A percentile compares a stretch with the other conserved stretches of the same genome.
Conservation (phyloP, 805 yeast species). For the Myxozyma mucilagina region DNA sequence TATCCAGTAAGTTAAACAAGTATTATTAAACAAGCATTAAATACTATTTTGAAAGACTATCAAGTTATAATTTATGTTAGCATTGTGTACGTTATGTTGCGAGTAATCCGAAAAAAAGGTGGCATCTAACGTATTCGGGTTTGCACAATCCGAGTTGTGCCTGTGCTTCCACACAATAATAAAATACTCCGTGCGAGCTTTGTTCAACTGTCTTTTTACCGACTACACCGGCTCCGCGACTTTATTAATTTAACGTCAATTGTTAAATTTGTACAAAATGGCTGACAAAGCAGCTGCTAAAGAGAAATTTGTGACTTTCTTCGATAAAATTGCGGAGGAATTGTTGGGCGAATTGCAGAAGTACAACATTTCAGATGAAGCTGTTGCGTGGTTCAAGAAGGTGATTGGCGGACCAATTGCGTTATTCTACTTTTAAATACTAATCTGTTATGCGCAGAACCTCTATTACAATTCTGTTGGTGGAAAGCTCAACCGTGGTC, state of each 20-base stretch:
- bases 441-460: conserved; percentile 37
- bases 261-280: conserved; percentile 3
- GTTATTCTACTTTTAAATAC: not conserved
- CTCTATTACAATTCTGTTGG: conserved; percentile 90
- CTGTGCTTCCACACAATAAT: no score
- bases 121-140: not conserved
- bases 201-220: not conserved
- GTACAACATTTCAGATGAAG: conserved; percentile 84
- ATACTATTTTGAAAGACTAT: no score
- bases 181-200: not conserved
- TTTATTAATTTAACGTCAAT: not conserved
- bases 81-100: not conserved
- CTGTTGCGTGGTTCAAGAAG: conserved; percentile 78
- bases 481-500: conserved; percentile 94
- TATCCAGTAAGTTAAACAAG: not conserved
- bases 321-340: conserved; percentile 78
- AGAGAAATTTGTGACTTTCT: conserved; percentile 46
- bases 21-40: not conserved
- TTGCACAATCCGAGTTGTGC: not conserved
- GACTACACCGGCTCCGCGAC: not conserved
- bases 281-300: conserved; percentile 28
- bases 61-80: not conserved
- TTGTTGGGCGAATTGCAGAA: conserved; percentile 57
- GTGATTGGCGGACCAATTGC: conserved; percentile 20
- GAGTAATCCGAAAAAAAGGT: not conserved